Base-by-base conservation (phyloP, 371 early-diverging fungal genomes). In the Mycotypha africana region DNA sequence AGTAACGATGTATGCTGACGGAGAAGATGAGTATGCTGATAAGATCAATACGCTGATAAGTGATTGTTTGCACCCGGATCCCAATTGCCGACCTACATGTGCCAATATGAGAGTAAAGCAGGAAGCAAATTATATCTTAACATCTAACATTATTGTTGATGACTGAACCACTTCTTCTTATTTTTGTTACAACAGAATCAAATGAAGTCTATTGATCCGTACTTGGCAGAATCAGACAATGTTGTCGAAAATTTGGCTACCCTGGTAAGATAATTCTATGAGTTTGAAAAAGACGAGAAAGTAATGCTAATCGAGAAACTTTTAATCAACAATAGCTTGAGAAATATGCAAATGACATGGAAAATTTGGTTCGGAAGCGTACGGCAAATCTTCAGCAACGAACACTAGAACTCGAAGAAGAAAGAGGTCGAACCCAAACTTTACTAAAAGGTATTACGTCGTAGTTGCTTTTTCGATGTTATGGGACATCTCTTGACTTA, bases 321-420 rank as follows among this genome's bases (percentile, higher is more conserved):
- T n/a, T n/a, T n/a, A n/a, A n/a, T n/a, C n/a, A n/a, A 28, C 11
- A 11, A 28, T 28, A 64, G 67, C 45, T 76, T 8, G 77, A 76
- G 41, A 69, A 71, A 49, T 76, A 76, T 38, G 72, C 65, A 15
- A 74, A 62, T 37, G 74, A 76, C 21, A 76, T 76, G 77, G 77
- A 76, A 34, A 65, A 62, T 1, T 47, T 76, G 9, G 77, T 74
- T 0, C 57, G 50, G 2, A 65, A 76, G 28, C 51, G 77, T 16
- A 76, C 77, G 1, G 56, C 53, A 3, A 71, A 76, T 35, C 30
- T 76, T 14, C 77, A 76, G 35, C 65, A 60, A 51, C 58, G 77
- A 12, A 76, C 77, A 1, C 16, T 67, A 3, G 74, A 76, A 32
- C 40, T 76, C 11, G 77, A 74, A 49, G 74, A 71, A 35, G 77